Evolutionary conservation across 2,329 filamentous ascomycete species (phyloP).

Genomic region (Moelleriella libera): DNA sequence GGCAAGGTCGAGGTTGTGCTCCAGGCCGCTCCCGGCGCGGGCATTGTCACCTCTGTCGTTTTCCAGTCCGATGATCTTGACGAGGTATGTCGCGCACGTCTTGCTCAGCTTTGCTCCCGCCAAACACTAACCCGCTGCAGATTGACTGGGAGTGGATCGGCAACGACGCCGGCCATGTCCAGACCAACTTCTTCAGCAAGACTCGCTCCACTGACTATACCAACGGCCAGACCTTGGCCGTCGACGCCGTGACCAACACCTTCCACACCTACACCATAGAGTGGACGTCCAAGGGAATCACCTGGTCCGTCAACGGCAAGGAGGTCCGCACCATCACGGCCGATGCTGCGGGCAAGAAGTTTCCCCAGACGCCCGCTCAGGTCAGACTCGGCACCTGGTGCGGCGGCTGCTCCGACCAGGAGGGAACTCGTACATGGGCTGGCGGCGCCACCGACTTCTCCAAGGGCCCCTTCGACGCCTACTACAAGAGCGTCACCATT

Average conservation of each 20-base stretch:
- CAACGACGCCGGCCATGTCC: slow-evolving; percentile 50
- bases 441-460: slow-evolving; percentile 40
- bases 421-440: slow-evolving; percentile 60
- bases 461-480: slow-evolving; percentile 26
- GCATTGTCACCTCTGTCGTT: slow-evolving; percentile 82
- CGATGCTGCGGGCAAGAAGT: slow-evolving; percentile 40
- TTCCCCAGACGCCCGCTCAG: slow-evolving; percentile 62
- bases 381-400: slow-evolving; percentile 58
- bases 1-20: slow-evolving; percentile 70
- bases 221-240: neutral
- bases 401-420: slow-evolving; percentile 40
- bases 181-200: slow-evolving; percentile 72
- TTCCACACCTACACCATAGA: slow-evolving; percentile 55
- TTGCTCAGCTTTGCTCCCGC: no score
- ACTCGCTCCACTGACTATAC: slow-evolving; percentile 35
- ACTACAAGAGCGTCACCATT: slow-evolving; percentile 30
- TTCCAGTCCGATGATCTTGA: slow-evolving; percentile 84
- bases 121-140: no score
- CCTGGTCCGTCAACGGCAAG: slow-evolving; percentile 50
- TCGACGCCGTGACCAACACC: slow-evolving; percentile 24
- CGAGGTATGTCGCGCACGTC: slow-evolving; percentile 53
- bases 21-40: slow-evolving; percentile 64
- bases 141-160: slow-evolving; percentile 81
- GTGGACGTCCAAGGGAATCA: slow-evolving; percentile 50
- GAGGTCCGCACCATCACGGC: slow-evolving; percentile 47